Conservation (phyloP, 441 rosid species). For the Jatropha multifida region DNA sequence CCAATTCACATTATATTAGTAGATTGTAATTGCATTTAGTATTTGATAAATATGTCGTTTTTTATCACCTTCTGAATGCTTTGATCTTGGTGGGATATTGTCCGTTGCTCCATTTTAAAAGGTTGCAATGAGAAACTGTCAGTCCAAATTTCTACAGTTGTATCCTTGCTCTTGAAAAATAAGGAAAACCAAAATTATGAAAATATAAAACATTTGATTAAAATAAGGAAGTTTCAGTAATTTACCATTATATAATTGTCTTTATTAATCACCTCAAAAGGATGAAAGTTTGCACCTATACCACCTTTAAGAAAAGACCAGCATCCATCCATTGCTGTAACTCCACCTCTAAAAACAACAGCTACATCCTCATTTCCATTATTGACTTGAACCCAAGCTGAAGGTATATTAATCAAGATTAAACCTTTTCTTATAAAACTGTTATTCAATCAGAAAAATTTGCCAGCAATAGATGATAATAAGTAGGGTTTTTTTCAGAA, state of each 20-base stretch:
- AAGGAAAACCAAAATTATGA: not conserved
- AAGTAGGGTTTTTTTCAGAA: no score
- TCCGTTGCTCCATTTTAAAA: conserved; percentile 62
- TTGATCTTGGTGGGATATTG: conserved; percentile 47
- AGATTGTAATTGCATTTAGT: not conserved
- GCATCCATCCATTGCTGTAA: conserved; percentile 52
- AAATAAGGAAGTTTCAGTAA: not conserved
- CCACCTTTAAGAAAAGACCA: conserved; percentile 91
- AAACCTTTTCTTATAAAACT: not conserved
- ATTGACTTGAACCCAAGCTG: conserved; percentile 70
- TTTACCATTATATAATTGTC: no score
- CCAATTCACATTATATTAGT: no score
- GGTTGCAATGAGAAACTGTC: conserved; percentile 49
- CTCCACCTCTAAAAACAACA: conserved; percentile 46
- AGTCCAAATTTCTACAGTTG: conserved; percentile 43
- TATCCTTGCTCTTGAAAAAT: conserved; percentile 39
- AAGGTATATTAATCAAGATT: not conserved
- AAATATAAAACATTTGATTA: no score
- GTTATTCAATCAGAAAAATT: no score
- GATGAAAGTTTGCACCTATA: conserved; percentile 44
- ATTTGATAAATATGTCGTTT: not conserved
- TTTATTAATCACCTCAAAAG: conserved; percentile 41
- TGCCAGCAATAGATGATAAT: no score
- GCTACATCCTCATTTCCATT: conserved; percentile 38
- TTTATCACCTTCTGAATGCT: conserved; percentile 48